Percentiles rank a stretch among this genome's conserved stretches.
Conservation (phyloP, 2,329 filamentous ascomycete species). For the Pseudogymnoascus sp. region DNA sequence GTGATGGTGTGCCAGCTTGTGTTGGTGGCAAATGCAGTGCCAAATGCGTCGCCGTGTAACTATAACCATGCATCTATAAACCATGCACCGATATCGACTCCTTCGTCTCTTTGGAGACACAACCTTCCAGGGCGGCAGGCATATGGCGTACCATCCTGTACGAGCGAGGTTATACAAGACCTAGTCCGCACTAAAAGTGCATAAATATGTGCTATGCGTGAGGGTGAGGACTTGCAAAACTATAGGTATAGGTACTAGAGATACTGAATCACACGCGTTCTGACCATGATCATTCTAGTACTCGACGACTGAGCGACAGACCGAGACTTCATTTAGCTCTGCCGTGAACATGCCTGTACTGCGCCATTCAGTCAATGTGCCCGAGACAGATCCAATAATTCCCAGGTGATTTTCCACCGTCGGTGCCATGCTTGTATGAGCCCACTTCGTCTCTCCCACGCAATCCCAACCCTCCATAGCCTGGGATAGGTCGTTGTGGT, state of each 20-base stretch:
- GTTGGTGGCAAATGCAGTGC: slow-evolving; percentile 1
- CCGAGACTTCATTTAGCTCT: not conserved
- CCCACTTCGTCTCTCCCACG: slow-evolving; percentile 4
- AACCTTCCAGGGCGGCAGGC: not conserved
- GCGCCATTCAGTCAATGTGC: slow-evolving; percentile 3
- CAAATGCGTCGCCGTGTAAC: slow-evolving; percentile 8
- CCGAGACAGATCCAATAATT: slow-evolving; percentile 9
- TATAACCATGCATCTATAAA: not conserved
- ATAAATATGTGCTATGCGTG: not conserved
- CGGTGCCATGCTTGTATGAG: not conserved
- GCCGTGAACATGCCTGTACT: not conserved
- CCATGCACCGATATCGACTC: not conserved
- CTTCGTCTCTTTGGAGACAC: not conserved
- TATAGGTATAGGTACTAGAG: not conserved
- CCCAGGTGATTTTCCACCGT: not conserved
- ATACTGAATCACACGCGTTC: slow-evolving; percentile 6
- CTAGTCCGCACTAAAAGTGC: not conserved
- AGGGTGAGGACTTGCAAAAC: not conserved
- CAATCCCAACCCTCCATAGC: not conserved
- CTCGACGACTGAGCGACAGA: not conserved
- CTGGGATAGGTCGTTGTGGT: not conserved
- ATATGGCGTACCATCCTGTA: not conserved
- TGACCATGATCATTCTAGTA: not conserved
- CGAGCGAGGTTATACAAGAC: not conserved
- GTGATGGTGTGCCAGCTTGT: not conserved